Conservation (phyloP, 257 asterid genomes). For the Lycium ferocissimum region DNA sequence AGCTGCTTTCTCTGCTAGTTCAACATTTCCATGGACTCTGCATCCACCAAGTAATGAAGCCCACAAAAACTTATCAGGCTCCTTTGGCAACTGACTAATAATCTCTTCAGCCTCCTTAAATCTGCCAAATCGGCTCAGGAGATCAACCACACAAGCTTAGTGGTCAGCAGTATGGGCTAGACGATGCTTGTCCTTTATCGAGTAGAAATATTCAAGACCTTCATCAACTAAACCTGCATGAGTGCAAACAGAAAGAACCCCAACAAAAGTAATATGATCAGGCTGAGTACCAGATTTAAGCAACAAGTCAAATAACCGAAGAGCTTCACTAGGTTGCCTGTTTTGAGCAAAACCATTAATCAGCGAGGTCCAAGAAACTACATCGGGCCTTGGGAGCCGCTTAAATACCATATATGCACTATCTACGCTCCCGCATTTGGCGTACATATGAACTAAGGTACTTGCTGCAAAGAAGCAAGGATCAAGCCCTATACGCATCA, state of each 20-base stretch:
- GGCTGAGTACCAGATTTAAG: constrained; percentile 58
- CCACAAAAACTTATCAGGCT: constrained; percentile 73
- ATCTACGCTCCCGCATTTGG: constrained; percentile 72
- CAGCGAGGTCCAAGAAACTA: constrained; percentile 80
- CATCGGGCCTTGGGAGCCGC: constrained; percentile 56
- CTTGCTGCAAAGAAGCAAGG: constrained; percentile 72
- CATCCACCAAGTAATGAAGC: constrained; percentile 82
- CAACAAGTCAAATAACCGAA: constrained; percentile 55
- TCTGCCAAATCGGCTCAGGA: constrained; percentile 72
- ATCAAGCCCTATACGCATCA: constrained; percentile 61
- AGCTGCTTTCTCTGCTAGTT: constrained; percentile 63
- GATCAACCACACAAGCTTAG: constrained; percentile 75
- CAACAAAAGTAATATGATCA: constrained; percentile 71
- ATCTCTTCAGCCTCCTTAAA: constrained; percentile 72
- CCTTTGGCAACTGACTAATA: constrained; percentile 58
- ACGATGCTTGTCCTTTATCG: constrained; percentile 56
- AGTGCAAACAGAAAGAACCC: constrained; percentile 67
- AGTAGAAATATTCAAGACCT: constrained; percentile 73
- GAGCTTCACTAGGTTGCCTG: constrained; percentile 69
- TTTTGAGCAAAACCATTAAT: constrained; percentile 77
- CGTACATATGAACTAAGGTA: constrained; percentile 79
- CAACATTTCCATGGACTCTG: constrained; percentile 69
- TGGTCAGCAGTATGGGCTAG: constrained; percentile 63
- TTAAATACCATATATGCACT: constrained; percentile 59
- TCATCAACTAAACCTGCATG: constrained; percentile 81